A percentile compares a stretch with the other conserved stretches of the same genome.
phyloP scores from a whole-genome alignment of 1,284 basidiomycete species.

The Pyrrhoderma noxium region DNA sequence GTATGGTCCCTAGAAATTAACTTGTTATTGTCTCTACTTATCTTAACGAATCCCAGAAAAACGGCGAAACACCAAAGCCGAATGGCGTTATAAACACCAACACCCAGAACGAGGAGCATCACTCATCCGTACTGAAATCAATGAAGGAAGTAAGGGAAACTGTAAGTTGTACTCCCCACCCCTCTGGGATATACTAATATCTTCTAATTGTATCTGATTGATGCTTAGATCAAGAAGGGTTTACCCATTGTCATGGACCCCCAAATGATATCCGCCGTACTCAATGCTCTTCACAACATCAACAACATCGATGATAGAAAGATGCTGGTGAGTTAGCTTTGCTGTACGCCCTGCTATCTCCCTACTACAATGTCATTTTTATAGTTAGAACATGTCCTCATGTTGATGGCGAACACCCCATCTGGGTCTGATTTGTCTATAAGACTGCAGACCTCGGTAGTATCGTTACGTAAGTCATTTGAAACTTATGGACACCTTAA shows the following conservation, averaged over 20 bases:
- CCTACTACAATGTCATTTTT: too few relatives aligned
- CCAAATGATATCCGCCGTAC: constrained; percentile 38
- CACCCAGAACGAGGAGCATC: too few relatives aligned
- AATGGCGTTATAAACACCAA: too few relatives aligned
- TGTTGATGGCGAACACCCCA: constrained; percentile 54
- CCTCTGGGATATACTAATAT: background rate
- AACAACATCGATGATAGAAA: constrained; percentile 62
- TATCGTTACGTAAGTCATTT: constrained; percentile 50
- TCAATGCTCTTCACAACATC: constrained; percentile 50
- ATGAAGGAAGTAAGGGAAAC: constrained; percentile 14
- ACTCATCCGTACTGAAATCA: constrained; percentile 1
- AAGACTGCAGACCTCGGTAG: constrained; percentile 44
- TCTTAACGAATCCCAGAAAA: background rate
- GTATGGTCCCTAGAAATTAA: background rate
- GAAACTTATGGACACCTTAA: too few relatives aligned
- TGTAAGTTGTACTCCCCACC: background rate
- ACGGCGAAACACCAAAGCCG: constrained; percentile 6
- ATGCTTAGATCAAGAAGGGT: constrained; percentile 39
- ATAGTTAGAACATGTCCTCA: constrained; percentile 63
- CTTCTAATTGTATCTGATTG: too few relatives aligned
- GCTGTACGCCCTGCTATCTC: background rate
- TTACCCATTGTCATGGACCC: constrained; percentile 31
- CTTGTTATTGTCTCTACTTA: background rate
- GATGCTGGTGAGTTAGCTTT: constrained; percentile 37
- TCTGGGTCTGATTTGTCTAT: constrained; percentile 37